Conservation (phyloP, 2,329 filamentous ascomycete species). For the Fusarium pseudocircinatum region DNA sequence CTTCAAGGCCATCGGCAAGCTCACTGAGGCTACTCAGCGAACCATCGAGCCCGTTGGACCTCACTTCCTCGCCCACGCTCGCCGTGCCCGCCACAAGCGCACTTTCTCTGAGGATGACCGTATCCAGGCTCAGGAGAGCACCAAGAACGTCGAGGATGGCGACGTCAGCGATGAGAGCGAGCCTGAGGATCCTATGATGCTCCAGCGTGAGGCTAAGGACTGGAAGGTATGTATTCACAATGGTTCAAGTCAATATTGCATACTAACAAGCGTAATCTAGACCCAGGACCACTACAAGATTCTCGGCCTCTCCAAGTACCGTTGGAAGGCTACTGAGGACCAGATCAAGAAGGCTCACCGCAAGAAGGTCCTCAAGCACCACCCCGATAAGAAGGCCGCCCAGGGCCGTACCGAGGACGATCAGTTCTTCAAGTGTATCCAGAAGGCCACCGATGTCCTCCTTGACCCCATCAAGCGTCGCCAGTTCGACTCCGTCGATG, state of each 20-base stretch:
- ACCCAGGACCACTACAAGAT: conserved; percentile 98
- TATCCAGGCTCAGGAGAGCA: conserved; percentile 92
- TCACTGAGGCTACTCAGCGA: conserved; percentile 82
- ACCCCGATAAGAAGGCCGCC: conserved; percentile 98
- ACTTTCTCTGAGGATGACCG: conserved; percentile 99
- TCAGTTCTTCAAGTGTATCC: conserved; percentile 99
- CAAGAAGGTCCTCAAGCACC: conserved; percentile 99
- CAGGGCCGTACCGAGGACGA: conserved; percentile 89
- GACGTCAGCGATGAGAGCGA: conserved; percentile 93
- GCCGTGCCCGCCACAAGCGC: conserved; percentile 93
- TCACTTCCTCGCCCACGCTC: conserved; percentile 97
- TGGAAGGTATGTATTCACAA: conserved; percentile 79
- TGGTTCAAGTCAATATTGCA: not conserved
- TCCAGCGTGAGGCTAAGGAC: conserved; percentile 95
- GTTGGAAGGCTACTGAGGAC: conserved; percentile 91
- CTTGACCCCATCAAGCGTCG: conserved; percentile 91
- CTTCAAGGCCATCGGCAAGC: conserved; percentile 83
- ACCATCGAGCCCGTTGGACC: conserved; percentile 96
- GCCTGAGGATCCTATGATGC: conserved; percentile 90
- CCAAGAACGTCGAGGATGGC: conserved; percentile 94
- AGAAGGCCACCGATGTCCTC: conserved; percentile 95
- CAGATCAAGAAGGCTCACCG: conserved; percentile 99
- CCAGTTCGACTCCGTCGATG: conserved; percentile 97
- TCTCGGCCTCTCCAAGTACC: conserved; percentile 90
- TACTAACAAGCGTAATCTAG: conserved; percentile 53